These are phyloP conservation scores for Boletus pseudo-olivaceus DNA, from an alignment of 768 basidiomycete genomes.

Conservation along the genomic window DNA sequence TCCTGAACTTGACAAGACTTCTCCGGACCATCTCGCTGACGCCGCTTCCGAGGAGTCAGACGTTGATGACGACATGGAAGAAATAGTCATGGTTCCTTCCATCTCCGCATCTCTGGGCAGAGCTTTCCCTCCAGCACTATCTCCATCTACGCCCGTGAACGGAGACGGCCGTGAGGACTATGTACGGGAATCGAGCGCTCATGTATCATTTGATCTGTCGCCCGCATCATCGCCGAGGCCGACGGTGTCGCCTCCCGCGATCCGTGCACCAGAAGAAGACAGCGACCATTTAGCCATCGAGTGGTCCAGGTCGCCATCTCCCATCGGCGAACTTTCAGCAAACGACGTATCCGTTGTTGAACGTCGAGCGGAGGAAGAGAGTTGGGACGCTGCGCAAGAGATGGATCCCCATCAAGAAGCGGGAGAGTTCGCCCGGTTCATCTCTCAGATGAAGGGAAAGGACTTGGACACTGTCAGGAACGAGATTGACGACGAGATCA, in stretches of 20 bases:
- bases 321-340: slow-evolving; percentile 8
- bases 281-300: slow-evolving; percentile 27
- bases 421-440: slow-evolving; percentile 87
- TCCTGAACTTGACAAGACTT: not conserved
- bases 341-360: slow-evolving; percentile 15
- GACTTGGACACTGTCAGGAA: slow-evolving; percentile 75
- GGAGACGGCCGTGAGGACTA: slow-evolving; percentile 13
- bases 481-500: slow-evolving; percentile 93
- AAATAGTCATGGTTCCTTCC: slow-evolving; percentile 18
- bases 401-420: slow-evolving; percentile 78
- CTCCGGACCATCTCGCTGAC: not conserved
- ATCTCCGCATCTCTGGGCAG: not conserved
- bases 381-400: slow-evolving; percentile 84
- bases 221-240: slow-evolving; percentile 12
- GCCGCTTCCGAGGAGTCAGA: slow-evolving; percentile 12
- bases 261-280: slow-evolving; percentile 11
- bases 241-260: not conserved
- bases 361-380: slow-evolving; percentile 34
- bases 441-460: slow-evolving; percentile 87
- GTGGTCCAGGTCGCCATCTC: slow-evolving; percentile 42
- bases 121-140: slow-evolving; percentile 3
- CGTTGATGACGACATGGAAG: slow-evolving; percentile 40
- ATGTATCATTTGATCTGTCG: slow-evolving; percentile 3
- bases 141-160: slow-evolving; percentile 13
- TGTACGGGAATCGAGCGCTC: not conserved